A percentile compares a stretch with the other conserved stretches of the same genome.
Conservation (phyloP, 768 basidiomycete species). For the Serpula lacrymans region DNA sequence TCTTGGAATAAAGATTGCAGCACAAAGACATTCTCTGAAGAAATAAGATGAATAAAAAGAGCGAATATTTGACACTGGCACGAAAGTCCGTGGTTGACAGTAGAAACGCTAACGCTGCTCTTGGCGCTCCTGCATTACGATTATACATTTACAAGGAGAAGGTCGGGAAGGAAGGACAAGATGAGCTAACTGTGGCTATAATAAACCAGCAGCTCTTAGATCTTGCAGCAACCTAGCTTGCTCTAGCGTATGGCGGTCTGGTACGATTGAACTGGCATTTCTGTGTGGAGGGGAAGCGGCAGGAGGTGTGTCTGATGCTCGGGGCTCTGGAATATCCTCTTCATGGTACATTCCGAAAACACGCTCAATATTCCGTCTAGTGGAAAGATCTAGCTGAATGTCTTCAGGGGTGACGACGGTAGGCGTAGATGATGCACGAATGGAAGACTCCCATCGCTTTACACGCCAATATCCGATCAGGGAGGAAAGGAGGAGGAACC, state of each 20-base stretch:
- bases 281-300: slow-evolving; percentile 2
- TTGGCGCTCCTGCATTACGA: too few species aligned
- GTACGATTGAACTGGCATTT: slow-evolving; percentile 12
- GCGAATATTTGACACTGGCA: too few species aligned
- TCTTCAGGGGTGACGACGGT: slow-evolving; percentile 33
- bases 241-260: slow-evolving; percentile 28
- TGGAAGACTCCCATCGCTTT: slow-evolving; percentile 78
- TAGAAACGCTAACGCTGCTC: too few species aligned
- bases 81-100: too few species aligned
- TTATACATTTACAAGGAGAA: too few species aligned
- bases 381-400: slow-evolving; percentile 46
- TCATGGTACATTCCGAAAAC: too few species aligned
- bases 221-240: slow-evolving; percentile 49
- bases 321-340: slow-evolving; percentile 34
- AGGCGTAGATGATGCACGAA: slow-evolving; percentile 43
- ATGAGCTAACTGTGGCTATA: too few species aligned
- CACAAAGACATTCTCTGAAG: too few species aligned
- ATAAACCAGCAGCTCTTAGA: slow-evolving; percentile 51
- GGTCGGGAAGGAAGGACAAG: too few species aligned
- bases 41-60: too few species aligned
- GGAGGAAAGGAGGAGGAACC: slow-evolving; percentile 89
- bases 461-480: slow-evolving; percentile 79
- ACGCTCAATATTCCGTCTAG: slow-evolving; percentile 48
- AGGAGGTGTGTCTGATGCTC: slow-evolving; percentile 1
- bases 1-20: too few species aligned